Evolutionary conservation across 225 moss, liverwort and hornwort genomes (phyloP), one percentile per base, ranked within the genome.

Genomic region (Lunularia cruciata): DNA sequence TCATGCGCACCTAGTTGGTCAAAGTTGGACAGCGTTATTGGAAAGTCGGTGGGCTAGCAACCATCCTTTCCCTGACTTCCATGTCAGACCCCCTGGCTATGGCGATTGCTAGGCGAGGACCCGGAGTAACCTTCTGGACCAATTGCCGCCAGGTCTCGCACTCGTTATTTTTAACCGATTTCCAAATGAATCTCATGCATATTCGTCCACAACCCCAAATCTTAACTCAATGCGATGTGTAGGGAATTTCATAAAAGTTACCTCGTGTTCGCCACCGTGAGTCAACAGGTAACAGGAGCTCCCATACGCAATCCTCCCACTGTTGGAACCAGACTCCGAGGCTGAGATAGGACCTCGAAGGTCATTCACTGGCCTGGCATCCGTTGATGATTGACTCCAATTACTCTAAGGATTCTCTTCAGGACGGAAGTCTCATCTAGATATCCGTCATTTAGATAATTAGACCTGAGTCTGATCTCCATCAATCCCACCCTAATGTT

Each of bases 261-360:
- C 23, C 22, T 3, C 9, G 11, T 27, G 26, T 8, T 5, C 20
- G 3, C 10, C 19, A 25, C 19, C 28, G 13, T 3, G 54, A 23
- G 56, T 57, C 56, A 57, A 57, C 56, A 11, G 26, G 7, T 57
- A 32, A 57, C 56, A 57, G 31, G 32, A 15, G 32, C 4, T 32
- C 31, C 16, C 56, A 57, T 57, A 57, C 56, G 56, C 56, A 57
- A 57, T 57, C 56, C 18, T 18, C 33, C 16, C 23, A 57, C 56
- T 57, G 56, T 57, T 18, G 56, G 56, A 57, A 57, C 11, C 32
- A 18, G 56, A 57, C 32, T 57, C 31, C 8, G 13, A 32, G 56
- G 56, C 30, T 57, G 56, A 54, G 54, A 31, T 22, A 22, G 20
- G 51, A 51, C 51, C 51, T 22, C 19, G 20, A 8, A 7, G 25